Evolutionary conservation across 2,329 filamentous ascomycete genomes (phyloP), one percentile per base, ranked within the genome.

Genomic region (Nigrograna mackinnonii): DNA sequence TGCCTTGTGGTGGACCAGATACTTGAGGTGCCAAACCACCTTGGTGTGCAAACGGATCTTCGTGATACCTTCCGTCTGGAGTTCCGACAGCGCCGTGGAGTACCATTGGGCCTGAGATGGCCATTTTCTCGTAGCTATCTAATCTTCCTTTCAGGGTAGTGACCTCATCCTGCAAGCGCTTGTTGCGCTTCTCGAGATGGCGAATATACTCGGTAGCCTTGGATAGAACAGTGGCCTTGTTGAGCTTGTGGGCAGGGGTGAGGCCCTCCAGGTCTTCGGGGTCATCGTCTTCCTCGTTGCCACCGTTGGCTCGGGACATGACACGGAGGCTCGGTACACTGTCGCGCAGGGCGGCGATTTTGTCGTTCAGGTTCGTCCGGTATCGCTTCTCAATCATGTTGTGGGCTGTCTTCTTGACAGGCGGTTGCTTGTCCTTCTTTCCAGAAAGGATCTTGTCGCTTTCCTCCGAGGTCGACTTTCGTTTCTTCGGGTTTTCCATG

Each of bases 301-400:
- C 39, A 11, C 60, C 62, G 22, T 69, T 67, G 5, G 65, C 61
- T 11, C 71, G 84, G 76, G 84, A 84, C 82, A 91, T 89, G 55
- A 91, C 88, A 36, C 91, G 84, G 43, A 97, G 75, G 67, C 89
- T 95, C 2, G 92, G 92, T 12, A 97, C 91, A 61, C 90, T 95
- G 67, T 96, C 91, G 56, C 91, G 81, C 48, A 97, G 75, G 44
- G 91, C 91, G 34, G 91, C 87, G 58, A 97, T 97, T 74, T 97
- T 97, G 65, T 96, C 92, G 63, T 97, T 97, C 43, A 97, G 78
- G 62, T 97, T 97, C 40, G 89, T 96, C 58, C 92, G 85, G 69
- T 97, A 97, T 53, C 92, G 79, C 78, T 96, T 97, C 73, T 97
- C 92, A 50, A 97, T 96, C 79, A 97, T 94, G 69, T 96, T 97